Base-by-base conservation (phyloP, 192 early-diverging fungal genomes). In the Coemansia sp. region DNA sequence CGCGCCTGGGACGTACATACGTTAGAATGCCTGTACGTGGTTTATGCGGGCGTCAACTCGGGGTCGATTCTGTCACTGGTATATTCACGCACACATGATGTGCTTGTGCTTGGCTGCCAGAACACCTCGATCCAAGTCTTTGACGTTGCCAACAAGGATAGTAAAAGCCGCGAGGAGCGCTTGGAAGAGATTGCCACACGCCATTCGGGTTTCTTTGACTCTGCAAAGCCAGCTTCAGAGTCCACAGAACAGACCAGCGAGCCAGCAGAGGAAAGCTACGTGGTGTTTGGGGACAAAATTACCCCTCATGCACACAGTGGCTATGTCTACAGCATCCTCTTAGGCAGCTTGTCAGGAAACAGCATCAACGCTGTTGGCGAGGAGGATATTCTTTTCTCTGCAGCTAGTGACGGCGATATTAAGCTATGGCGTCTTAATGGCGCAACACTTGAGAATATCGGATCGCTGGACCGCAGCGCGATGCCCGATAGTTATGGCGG, bases 61-160 rank as follows among this genome's bases (percentile, higher is more conserved):
- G 91, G 91, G 5, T 88, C 88, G 24, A 64, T 92, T 4, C 85
- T 91, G 56, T 87, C 88, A 0, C 62, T 91, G 5, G 89, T 86
- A 25, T 88, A 87, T 63, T 88, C 85, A 14, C 70, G 71, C 19
- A 25, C 61, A 17, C 75, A 74, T 5, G 85, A 87, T 11, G 81
- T 71, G 5, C 64, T 92, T 61, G 88, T 86, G 32, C 85, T 92
- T 61, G 91, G 91, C 0, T 88, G 89, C 62, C 89, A 92, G 66
- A 90, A 92, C 70, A 91, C 91, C 8, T 88, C 87, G 63, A 87
- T 92, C 61, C 89, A 91, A 82, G 53, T 68, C 64, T 83, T 85
- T 29, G 72, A 74, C 42, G 66, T 83, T 23, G 74, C 66, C 9
- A 51, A 59, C 25, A n/a, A 57, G 4, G 69, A 72, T 55, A 19